phyloP scores from a whole-genome alignment of 2,329 filamentous ascomycete genomes.

The Capronia americana region DNA sequence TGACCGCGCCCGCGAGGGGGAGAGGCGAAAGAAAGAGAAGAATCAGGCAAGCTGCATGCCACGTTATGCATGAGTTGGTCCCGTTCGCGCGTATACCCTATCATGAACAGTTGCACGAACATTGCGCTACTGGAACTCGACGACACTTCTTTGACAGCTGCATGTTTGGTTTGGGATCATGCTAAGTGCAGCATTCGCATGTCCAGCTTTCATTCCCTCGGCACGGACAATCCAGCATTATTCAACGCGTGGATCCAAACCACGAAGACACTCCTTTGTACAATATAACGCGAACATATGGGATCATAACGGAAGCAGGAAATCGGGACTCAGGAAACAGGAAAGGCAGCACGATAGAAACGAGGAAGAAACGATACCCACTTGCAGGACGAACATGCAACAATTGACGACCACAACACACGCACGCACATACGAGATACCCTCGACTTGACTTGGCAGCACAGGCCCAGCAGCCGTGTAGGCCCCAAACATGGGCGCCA shows the following conservation, averaged over 20 bases:
- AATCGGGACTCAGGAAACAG: not conserved
- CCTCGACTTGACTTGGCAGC: not conserved
- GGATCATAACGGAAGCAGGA: not conserved
- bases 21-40: slow-evolving; percentile 42
- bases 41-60: slow-evolving; percentile 13
- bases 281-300: slow-evolving; percentile 1
- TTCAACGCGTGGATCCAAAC: not conserved
- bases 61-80: slow-evolving; percentile 22
- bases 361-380: slow-evolving; percentile 9
- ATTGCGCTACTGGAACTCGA: not conserved
- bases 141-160: not conserved
- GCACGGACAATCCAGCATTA: not conserved
- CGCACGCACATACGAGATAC: not conserved
- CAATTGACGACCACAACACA: slow-evolving; percentile 2
- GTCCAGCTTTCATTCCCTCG: not conserved
- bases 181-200: not conserved
- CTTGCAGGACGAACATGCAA: not conserved
- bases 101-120: not conserved
- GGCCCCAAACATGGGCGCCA: not conserved
- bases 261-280: slow-evolving; percentile 8
- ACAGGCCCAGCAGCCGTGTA: not conserved
- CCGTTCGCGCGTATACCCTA: not conserved
- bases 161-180: not conserved
- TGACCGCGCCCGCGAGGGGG: slow-evolving; percentile 26
- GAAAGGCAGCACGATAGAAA: not conserved